A percentile compares a stretch with the other conserved stretches of the same genome.
These are phyloP conservation scores for Rasamsonia emersonii DNA, from an alignment of 2,329 filamentous ascomycete species.

Conservation along the genomic window DNA sequence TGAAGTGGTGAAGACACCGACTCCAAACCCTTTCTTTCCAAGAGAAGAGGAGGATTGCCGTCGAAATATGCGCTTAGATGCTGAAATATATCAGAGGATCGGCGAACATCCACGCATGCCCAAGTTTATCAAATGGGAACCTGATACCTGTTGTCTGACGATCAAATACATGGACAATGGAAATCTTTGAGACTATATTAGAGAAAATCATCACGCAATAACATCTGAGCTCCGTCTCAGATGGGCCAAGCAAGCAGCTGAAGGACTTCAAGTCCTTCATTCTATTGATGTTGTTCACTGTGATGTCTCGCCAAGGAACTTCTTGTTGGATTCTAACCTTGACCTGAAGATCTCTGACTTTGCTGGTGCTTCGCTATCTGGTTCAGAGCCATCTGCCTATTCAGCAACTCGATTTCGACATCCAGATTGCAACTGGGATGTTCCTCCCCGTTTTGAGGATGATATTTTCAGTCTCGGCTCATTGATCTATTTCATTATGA, in stretches of 20 bases:
- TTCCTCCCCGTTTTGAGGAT: slow-evolving; percentile 1
- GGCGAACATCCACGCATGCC: slow-evolving; percentile 12
- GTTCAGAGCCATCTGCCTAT: slow-evolving; percentile 11
- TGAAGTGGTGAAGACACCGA: slow-evolving; percentile 9
- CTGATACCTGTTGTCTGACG: slow-evolving; percentile 11
- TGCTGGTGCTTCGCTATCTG: slow-evolving; percentile 12
- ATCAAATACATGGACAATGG: slow-evolving; percentile 14
- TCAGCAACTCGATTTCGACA: slow-evolving; percentile 1
- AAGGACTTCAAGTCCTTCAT: slow-evolving; percentile 14
- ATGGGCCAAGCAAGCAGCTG: slow-evolving; percentile 14
- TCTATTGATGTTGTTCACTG: slow-evolving; percentile 12
- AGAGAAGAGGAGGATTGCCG: slow-evolving; percentile 9
- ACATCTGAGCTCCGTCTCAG: slow-evolving; percentile 8
- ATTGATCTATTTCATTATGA: slow-evolving; percentile 6
- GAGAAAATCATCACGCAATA: slow-evolving; percentile 8
- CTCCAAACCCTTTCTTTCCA: slow-evolving; percentile 11
- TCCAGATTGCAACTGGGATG: slow-evolving; percentile 1
- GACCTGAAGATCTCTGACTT: slow-evolving; percentile 16
- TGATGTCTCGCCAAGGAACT: slow-evolving; percentile 15
- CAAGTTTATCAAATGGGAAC: slow-evolving; percentile 11
- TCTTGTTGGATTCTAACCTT: slow-evolving; percentile 14
- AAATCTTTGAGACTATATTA: slow-evolving; percentile 10
- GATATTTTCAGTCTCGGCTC: slow-evolving; percentile 5
- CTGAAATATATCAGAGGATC: slow-evolving; percentile 12
- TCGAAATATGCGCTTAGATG: slow-evolving; percentile 12